Evolutionary conservation across 2,329 filamentous ascomycete genomes (phyloP), one percentile per base, ranked within the genome.

Genomic region (Trichoderma polysporum): DNA sequence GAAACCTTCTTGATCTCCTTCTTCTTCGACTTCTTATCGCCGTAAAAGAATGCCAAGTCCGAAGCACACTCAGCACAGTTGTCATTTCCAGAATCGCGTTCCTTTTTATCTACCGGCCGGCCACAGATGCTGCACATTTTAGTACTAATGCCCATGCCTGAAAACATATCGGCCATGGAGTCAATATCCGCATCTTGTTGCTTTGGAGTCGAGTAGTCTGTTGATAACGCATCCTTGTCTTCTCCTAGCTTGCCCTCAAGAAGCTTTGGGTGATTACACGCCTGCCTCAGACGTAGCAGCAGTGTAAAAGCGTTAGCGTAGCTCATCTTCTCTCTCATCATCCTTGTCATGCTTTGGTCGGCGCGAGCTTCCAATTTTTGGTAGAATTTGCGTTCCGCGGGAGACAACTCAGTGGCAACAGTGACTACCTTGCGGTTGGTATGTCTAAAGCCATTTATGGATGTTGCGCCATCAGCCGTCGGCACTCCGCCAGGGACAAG

Each of bases 251-350:
- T 94, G 70, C 90, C 90, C 70, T 92, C 92, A 13, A 97, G 90
- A 53, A 99, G 84, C 71, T 93, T 90, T 0, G 94, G 93, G 76
- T 99, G 95, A 74, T 99, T 97, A 78, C 95, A 99, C 22, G 93
- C 92, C 77, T 99, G 95, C 68, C 95, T 87, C 68, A 99, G 83
- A 45, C 95, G 90, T 66, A 99, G 82, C n/a, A 99, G 86, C 68
- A 99, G 82, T 13, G 97, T 94, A 74, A 99, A 87, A 19, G 95
- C 95, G 73, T 93, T 96, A 67, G 96, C 94, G 76, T 98, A 98
- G 80, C 93, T 96, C 62, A 94, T 82, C 74, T 92, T 88, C 7
- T 88, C 89, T 59, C 86, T 88, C 89, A 97, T 94, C 91, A 98
- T 96, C 76, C 89, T 87, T 73, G 96, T 89, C 59, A 99, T 86